Evolutionary conservation across 495 filamentous ascomycete species (phyloP).

Genomic region (Extremus antarcticus): DNA sequence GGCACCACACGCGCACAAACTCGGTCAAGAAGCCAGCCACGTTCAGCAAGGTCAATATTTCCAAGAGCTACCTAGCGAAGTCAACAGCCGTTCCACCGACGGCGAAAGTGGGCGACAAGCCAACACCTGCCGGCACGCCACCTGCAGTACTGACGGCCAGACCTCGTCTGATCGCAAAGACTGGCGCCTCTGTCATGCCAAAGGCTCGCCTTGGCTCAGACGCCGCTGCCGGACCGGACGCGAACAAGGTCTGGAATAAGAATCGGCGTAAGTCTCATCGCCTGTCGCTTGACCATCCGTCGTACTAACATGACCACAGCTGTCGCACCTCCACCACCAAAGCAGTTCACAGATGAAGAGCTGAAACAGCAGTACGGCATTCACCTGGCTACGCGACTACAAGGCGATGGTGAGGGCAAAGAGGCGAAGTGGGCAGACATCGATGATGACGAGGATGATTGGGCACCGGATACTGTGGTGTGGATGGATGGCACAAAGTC

Average conservation of each 20-base stretch:
- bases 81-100: conserved; percentile 30
- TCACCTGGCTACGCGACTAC: conserved; percentile 83
- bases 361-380: conserved; percentile 92
- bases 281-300: neutral
- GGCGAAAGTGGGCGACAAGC: conserved; percentile 26
- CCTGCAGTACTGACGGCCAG: conserved; percentile 42
- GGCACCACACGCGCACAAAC: conserved; percentile 52
- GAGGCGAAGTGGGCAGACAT: conserved; percentile 97
- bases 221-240: conserved; percentile 45
- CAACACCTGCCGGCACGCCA: conserved; percentile 23
- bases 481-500: conserved; percentile 98
- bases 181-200: conserved; percentile 42
- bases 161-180: conserved; percentile 58
- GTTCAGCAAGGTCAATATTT: conserved; percentile 93
- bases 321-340: conserved; percentile 65
- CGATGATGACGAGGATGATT: conserved; percentile 96
- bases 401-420: conserved; percentile 68
- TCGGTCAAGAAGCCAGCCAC: conserved; percentile 74
- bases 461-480: conserved; percentile 90
- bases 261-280: conserved; percentile 52
- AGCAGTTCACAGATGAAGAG: conserved; percentile 95
- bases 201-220: conserved; percentile 28
- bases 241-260: conserved; percentile 87
- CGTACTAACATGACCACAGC: conserved; percentile 39
- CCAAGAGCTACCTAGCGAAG: conserved; percentile 73